Conservation (phyloP, 805 yeast genomes). For the Kodamaea nitidulidarum region DNA sequence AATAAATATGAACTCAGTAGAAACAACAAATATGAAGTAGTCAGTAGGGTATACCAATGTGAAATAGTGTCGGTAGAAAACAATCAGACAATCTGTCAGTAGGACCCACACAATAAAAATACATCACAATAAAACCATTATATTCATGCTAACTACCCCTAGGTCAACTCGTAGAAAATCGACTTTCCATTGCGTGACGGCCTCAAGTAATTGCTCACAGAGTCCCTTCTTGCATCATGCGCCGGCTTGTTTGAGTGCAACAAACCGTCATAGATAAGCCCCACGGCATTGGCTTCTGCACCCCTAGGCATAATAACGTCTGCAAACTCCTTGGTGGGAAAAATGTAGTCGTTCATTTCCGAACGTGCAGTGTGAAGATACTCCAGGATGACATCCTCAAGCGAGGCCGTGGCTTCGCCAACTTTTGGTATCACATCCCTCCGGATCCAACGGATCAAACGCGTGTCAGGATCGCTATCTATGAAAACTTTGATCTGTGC, state of each 20-base stretch:
- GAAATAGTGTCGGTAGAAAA: too few species aligned
- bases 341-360: constrained; percentile 63
- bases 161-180: constrained; percentile 8
- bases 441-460: constrained; percentile 75
- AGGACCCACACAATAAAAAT: too few species aligned
- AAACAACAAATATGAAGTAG: too few species aligned
- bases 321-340: constrained; percentile 66
- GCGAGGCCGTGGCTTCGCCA: constrained; percentile 9
- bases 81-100: too few species aligned
- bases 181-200: constrained; percentile 7
- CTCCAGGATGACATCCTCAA: constrained; percentile 37
- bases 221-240: not conserved
- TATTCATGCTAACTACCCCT: not conserved
- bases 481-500: constrained; percentile 70
- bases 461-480: constrained; percentile 80
- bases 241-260: constrained; percentile 20
- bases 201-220: constrained; percentile 8
- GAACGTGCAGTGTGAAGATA: constrained; percentile 58
- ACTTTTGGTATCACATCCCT: constrained; percentile 29
- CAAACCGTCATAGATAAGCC: constrained; percentile 60
- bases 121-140: not conserved
- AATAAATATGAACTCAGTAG: too few species aligned
- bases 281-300: constrained; percentile 54
- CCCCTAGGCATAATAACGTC: constrained; percentile 75
- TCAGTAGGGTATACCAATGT: too few species aligned